Evolutionary conservation across 768 basidiomycete species (phyloP).

Genomic region (Mycena rebaudengoi): DNA sequence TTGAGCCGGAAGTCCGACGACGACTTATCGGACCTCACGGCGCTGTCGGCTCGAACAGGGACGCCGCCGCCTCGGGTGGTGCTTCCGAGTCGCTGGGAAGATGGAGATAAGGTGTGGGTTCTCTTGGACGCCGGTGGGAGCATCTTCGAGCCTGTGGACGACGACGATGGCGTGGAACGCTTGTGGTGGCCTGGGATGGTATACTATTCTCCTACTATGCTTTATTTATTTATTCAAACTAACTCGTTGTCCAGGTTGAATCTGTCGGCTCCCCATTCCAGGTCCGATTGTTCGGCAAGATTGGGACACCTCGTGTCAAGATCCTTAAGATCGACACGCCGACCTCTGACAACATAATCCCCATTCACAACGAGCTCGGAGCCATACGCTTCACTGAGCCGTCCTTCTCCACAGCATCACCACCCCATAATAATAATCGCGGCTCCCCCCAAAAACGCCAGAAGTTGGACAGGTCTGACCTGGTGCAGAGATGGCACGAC

Average conservation of each 20-base stretch:
- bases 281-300: slow-evolving; percentile 35
- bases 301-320: background rate
- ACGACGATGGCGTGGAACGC: slow-evolving; percentile 36
- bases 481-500: slow-evolving; percentile 53
- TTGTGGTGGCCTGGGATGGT: slow-evolving; percentile 84
- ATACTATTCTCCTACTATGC: slow-evolving; percentile 30
- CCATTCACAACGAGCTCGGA: slow-evolving; percentile 43
- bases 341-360: slow-evolving; percentile 50
- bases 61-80: background rate
- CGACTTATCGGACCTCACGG: slow-evolving; percentile 26
- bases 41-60: slow-evolving; percentile 18
- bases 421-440: background rate
- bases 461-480: slow-evolving; percentile 42
- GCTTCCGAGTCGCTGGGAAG: slow-evolving; percentile 14
- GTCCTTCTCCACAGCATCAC: slow-evolving; percentile 33
- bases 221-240: background rate
- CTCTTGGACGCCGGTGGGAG: slow-evolving; percentile 51
- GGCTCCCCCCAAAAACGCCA: slow-evolving; percentile 57
- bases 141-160: slow-evolving; percentile 38
- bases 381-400: slow-evolving; percentile 47
- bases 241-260: background rate
- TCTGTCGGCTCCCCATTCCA: background rate
- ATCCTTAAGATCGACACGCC: slow-evolving; percentile 43
- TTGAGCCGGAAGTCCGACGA: slow-evolving; percentile 16
- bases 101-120: slow-evolving; percentile 62